Base-by-base conservation (phyloP, 1,284 basidiomycete genomes). In the Boletus sp. region DNA sequence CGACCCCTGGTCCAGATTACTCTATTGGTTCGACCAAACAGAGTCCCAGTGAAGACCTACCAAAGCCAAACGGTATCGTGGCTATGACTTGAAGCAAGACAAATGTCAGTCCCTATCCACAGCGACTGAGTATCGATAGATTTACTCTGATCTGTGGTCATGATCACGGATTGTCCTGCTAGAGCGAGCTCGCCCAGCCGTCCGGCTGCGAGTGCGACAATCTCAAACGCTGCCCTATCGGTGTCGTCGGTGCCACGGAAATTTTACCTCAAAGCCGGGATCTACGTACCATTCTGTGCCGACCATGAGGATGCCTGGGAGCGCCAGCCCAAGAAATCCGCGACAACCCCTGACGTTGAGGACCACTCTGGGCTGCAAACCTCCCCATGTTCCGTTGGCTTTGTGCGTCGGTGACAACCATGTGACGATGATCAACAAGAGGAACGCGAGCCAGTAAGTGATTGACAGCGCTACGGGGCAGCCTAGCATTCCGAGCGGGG, bases 61-160 rank as follows among this genome's bases (percentile, higher is more conserved):
- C 74, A 13, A 73, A 73, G 6, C 72, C 73, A 23, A 74, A 73
- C 23, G 71, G 74, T 52, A 65, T 63, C 3, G 59, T 67, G 25
- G 58, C 60, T 27, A 73, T 75, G 46, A 76, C 74, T 73, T 38
- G 53, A 44, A 19, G 46, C 9, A 38, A 33, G 28, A 33, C 2
- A 19, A 19, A 25, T 28, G 59, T 75, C 11, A 60, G 60, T 60
- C n/a, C 52, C 25, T 14, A n/a, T 51, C 23, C 2, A 49, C 11
- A 6, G 23, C 9, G 21, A 46, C 28, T 8, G 11, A 25, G 13
- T 6, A 25, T 2, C 10, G 2, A 33, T 4, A 33, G 23, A 67
- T 77, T 62, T 62, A 88, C 89, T 87, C 74, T 92, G 90, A 69
- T 92, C 90, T 16, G 86, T 84, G n/a, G 90, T 92, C 88, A 92